phyloP scores from a whole-genome alignment of 2,329 filamentous ascomycete genomes.

The Fusarium graminum region DNA sequence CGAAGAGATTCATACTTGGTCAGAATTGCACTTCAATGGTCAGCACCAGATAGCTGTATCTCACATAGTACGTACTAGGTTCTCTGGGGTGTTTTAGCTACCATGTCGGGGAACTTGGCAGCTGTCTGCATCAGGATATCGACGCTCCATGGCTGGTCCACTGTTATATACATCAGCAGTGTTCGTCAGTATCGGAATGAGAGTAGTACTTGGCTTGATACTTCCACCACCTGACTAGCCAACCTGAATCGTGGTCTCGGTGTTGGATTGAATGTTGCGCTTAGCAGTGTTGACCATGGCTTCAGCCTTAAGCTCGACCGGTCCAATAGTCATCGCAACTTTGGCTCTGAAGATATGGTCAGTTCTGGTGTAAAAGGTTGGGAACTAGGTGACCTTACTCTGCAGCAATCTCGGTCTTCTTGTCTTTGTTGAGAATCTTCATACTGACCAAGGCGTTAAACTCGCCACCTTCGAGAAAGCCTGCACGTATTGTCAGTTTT shows the following conservation, averaged over 20 bases:
- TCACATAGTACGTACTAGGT: neutral
- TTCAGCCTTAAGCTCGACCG: neutral
- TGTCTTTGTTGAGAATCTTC: constrained; percentile 5
- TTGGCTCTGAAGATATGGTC: neutral
- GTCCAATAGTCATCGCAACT: neutral
- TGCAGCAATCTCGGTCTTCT: neutral
- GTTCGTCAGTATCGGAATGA: too few relatives aligned
- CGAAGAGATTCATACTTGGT: constrained; percentile 6
- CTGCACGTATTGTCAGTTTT: neutral
- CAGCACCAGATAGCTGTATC: neutral
- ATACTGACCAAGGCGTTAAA: constrained; percentile 11
- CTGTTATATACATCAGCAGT: neutral
- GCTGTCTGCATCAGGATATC: constrained; percentile 6
- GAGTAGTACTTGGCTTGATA: constrained; percentile 6
- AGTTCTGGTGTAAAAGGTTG: neutral
- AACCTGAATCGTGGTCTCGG: constrained; percentile 7
- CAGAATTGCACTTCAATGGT: neutral
- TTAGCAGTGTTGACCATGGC: neutral
- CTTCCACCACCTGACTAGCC: constrained; percentile 1
- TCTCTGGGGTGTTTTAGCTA: neutral
- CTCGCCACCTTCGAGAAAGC: neutral
- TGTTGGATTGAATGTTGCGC: neutral
- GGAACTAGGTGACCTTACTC: neutral
- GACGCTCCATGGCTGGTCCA: constrained; percentile 8
- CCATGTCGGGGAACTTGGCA: neutral